These are phyloP conservation scores for Chrysoporthe puriensis DNA, from an alignment of 2,329 filamentous ascomycete genomes.

Conservation along the genomic window DNA sequence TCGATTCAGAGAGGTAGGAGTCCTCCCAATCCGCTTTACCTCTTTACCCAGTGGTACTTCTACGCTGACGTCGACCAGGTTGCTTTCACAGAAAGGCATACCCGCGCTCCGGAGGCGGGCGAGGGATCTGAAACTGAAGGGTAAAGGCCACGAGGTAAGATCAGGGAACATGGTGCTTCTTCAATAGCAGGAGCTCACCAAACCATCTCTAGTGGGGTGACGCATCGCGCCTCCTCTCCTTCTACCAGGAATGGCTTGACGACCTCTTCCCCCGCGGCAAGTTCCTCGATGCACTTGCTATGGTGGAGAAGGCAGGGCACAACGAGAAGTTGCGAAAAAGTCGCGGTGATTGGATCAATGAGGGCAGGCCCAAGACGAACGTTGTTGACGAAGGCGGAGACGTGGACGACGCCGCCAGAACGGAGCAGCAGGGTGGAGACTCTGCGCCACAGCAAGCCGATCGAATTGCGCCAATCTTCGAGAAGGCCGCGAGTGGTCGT, in stretches of 20 bases:
- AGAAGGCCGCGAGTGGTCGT: slow-evolving; percentile 35
- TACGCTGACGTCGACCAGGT: slow-evolving; percentile 49
- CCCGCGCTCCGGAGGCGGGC: slow-evolving; percentile 77
- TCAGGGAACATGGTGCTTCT: slow-evolving; percentile 9
- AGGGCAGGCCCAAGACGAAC: slow-evolving; percentile 60
- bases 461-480: slow-evolving; percentile 45
- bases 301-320: slow-evolving; percentile 93
- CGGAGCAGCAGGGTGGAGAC: slow-evolving; percentile 20
- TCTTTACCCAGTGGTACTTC: neutral
- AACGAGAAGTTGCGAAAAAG: slow-evolving; percentile 76
- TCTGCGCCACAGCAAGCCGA: slow-evolving; percentile 36
- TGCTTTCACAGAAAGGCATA: slow-evolving; percentile 84
- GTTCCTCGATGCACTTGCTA: slow-evolving; percentile 84
- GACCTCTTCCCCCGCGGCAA: slow-evolving; percentile 93
- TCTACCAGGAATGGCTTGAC: slow-evolving; percentile 97
- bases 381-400: slow-evolving; percentile 40
- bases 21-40: neutral
- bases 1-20: slow-evolving; percentile 75
- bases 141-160: slow-evolving; percentile 86
- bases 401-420: slow-evolving; percentile 32
- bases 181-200: neutral
- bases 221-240: slow-evolving; percentile 76
- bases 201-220: slow-evolving; percentile 71
- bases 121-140: slow-evolving; percentile 77
- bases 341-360: slow-evolving; percentile 82